Evolutionary conservation across 2,329 filamentous ascomycete genomes (phyloP).

Genomic region (Aspergillus alliaceus): DNA sequence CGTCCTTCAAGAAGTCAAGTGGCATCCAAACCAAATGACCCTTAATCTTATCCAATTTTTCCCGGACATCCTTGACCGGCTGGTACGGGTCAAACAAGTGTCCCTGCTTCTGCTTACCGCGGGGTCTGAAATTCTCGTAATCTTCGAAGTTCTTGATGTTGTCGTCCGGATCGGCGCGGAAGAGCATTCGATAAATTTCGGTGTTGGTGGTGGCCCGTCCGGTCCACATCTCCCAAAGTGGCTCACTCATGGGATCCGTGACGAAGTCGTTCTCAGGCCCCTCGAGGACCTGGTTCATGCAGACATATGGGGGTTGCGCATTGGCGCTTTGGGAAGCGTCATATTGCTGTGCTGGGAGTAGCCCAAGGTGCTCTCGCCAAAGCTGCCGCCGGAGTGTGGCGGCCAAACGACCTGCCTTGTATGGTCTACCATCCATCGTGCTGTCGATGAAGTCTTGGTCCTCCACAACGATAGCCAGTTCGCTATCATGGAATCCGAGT

Average conservation of each 20-base stretch:
- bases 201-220: conserved; percentile 74
- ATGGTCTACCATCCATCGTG: conserved; percentile 71
- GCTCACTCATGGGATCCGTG: conserved; percentile 67
- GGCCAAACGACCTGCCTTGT: conserved; percentile 72
- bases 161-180: conserved; percentile 88
- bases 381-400: conserved; percentile 78
- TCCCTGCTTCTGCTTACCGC: conserved; percentile 68
- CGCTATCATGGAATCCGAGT: conserved; percentile 79
- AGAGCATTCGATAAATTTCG: conserved; percentile 74
- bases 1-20: conserved; percentile 80
- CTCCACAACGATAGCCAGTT: conserved; percentile 87
- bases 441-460: conserved; percentile 70
- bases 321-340: conserved; percentile 70
- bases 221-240: conserved; percentile 73
- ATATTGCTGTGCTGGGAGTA: conserved; percentile 70
- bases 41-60: conserved; percentile 75
- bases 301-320: conserved; percentile 70
- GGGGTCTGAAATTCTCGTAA: conserved; percentile 75
- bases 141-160: conserved; percentile 86
- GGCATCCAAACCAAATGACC: conserved; percentile 96
- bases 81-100: conserved; percentile 83
- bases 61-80: conserved; percentile 69
- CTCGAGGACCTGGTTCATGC: conserved; percentile 72
- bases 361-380: conserved; percentile 87
- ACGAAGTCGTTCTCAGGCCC: conserved; percentile 68